Evolutionary conservation across 2,329 filamentous ascomycete species (phyloP).

Genomic region (Penicillium sp.): DNA sequence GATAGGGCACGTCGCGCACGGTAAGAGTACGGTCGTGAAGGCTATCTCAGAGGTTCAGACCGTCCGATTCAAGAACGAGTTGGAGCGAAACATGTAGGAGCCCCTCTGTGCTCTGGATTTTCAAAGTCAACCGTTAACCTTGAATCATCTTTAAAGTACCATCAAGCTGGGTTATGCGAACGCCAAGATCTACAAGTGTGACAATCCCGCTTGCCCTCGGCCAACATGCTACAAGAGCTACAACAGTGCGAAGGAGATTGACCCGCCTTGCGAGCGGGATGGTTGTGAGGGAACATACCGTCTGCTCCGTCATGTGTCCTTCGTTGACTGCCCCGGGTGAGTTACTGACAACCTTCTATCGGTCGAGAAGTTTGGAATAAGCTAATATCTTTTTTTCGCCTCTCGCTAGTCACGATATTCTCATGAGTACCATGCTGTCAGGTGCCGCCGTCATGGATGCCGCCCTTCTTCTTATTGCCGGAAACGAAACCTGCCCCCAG

Average conservation of each 20-base stretch:
- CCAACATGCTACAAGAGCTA: constrained; percentile 96
- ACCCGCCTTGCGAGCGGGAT: constrained; percentile 92
- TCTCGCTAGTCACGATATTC: constrained; percentile 88
- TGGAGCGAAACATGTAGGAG: constrained; percentile 84
- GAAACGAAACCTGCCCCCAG: constrained; percentile 98
- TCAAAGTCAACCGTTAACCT: background rate
- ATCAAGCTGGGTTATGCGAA: constrained; percentile 99
- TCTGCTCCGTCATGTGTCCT: constrained; percentile 89
- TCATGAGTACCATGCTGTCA: constrained; percentile 99
- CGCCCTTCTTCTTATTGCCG: constrained; percentile 91
- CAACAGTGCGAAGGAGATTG: constrained; percentile 98
- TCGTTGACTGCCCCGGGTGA: constrained; percentile 83
- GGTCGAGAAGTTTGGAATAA: background rate
- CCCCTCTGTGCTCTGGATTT: background rate
- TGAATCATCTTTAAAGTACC: constrained; percentile 55
- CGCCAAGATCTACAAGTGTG: constrained; percentile 99
- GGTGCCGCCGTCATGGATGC: constrained; percentile 99
- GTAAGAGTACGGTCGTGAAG: constrained; percentile 98
- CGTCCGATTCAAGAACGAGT: constrained; percentile 98
- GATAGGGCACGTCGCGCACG: constrained; percentile 50
- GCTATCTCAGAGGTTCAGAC: constrained; percentile 99
- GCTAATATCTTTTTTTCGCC: background rate
- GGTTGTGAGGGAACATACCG: constrained; percentile 88
- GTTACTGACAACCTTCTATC: background rate
- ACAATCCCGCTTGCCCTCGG: constrained; percentile 86